A percentile compares a stretch with the other conserved stretches of the same genome.
Evolutionary conservation across 2,329 filamentous ascomycete species (phyloP).

Genomic region (Ceratocystis cubensis): DNA sequence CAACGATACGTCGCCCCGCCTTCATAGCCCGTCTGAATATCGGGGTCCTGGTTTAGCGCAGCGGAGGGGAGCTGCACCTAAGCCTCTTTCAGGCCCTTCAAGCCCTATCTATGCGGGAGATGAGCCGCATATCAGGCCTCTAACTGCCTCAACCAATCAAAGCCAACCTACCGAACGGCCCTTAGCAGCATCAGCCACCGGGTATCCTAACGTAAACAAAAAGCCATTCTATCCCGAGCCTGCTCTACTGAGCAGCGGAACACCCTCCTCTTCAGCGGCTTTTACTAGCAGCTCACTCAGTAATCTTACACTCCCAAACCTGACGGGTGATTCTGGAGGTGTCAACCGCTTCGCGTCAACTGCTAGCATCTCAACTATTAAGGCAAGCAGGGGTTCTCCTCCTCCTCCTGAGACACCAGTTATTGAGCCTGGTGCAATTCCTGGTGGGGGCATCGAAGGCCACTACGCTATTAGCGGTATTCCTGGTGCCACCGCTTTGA

Average conservation of each 20-base stretch:
- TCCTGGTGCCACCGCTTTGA: constrained; percentile 71
- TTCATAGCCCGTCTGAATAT: constrained; percentile 44
- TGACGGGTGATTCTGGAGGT: constrained; percentile 33
- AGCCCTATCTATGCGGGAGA: constrained; percentile 65
- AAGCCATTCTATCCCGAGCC: constrained; percentile 52
- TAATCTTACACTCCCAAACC: constrained; percentile 27
- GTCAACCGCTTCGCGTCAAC: constrained; percentile 62
- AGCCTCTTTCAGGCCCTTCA: constrained; percentile 70
- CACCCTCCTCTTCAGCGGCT: constrained; percentile 22
- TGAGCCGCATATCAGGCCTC: constrained; percentile 61
- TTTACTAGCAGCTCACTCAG: constrained; percentile 24
- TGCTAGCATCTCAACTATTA: constrained; percentile 84
- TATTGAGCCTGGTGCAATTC: constrained; percentile 55
- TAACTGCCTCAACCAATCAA: constrained; percentile 34
- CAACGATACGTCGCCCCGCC: constrained; percentile 41
- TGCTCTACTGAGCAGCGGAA: constrained; percentile 23
- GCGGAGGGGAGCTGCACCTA: constrained; percentile 67
- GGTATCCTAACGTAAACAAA: constrained; percentile 34
- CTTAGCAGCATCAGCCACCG: background rate
- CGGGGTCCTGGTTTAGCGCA: constrained; percentile 60
- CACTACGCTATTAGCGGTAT: constrained; percentile 86
- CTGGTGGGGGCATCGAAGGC: constrained; percentile 74
- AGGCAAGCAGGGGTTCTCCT: constrained; percentile 81
- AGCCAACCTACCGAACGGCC: constrained; percentile 26
- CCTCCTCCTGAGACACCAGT: constrained; percentile 89